Base-by-base conservation (phyloP, 78 protist genomes). In the Tieghemostelium lacteum region DNA sequence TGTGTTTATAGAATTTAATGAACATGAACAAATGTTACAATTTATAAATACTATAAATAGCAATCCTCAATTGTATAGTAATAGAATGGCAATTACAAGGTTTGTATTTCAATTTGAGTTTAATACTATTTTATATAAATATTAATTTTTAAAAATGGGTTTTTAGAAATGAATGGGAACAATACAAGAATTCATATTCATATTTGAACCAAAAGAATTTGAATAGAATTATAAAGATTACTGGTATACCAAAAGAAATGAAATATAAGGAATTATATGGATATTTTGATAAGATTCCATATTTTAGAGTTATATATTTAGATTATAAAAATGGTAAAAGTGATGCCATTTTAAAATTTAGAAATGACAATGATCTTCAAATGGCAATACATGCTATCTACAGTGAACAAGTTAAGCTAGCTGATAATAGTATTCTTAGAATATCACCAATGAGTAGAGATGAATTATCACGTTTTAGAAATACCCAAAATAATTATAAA, bases 1-100 rank as follows among this genome's bases (percentile, higher is more conserved):
- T 78, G 75, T 76, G 37, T 78, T 78, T 39, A 40, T 78, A 16
- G 88, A 78, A 36, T 78, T 78, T 67, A 52, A 5, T 39, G 8
- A 19, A 1, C 64, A 57, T 26, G 72, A 78, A 7, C 8, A 22
- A 17, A 29, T 76, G 4, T 7, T 31, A 3, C 28, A 78, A 65
- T 49, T 58, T 1, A 55, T 78, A 28, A 40, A 34, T 16, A 31
- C n/a, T 22, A 66, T 78, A 20, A 54, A 52, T 34, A 2, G 0
- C 3, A 37, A 36, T 28, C 37, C 61, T 26, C 42, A 58, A 31
- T 36, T 62, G 26, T 24, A 29, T 36, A 24, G 28, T 24, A 50
- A 77, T 29, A 24, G 39, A 31, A 77, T 66, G 14, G 40, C 54
- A 63, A 19, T 77, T 26, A 64, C 87, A 64, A 77, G 64, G 50